phyloP scores from a whole-genome alignment of 352 stramenopile species.

The Phytopythium chamaehyphon region DNA sequence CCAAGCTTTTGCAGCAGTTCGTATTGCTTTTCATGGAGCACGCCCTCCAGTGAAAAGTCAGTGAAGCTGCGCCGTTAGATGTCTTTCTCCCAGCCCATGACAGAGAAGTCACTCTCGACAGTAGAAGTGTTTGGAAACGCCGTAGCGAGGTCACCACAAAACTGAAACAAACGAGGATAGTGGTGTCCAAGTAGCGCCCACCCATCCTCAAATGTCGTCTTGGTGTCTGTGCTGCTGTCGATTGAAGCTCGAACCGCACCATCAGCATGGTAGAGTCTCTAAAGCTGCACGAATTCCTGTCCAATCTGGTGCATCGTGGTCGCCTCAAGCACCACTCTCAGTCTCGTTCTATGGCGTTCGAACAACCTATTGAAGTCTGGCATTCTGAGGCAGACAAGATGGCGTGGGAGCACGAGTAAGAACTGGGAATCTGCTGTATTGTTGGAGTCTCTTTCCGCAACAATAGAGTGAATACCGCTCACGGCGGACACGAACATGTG shows the following conservation, averaged over 20 bases:
- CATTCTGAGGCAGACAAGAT: not conserved
- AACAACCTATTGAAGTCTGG: not conserved
- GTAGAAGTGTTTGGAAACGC: constrained; percentile 7
- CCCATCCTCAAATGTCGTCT: constrained; percentile 1
- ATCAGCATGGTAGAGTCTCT: not conserved
- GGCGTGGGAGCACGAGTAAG: no score
- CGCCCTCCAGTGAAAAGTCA: not conserved
- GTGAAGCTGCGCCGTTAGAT: not conserved
- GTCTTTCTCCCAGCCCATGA: constrained; percentile 8
- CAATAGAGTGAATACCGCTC: no score
- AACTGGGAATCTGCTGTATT: no score
- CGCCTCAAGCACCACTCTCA: no score
- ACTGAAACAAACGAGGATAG: not conserved
- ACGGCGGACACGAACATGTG: no score
- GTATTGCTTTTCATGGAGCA: not conserved
- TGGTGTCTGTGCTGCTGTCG: not conserved
- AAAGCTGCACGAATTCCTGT: not conserved
- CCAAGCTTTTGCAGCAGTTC: not conserved
- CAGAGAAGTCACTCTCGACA: constrained; percentile 9
- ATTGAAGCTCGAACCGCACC: not conserved
- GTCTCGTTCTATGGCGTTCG: no score
- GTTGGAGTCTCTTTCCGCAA: no score
- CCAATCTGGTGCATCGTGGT: not conserved
- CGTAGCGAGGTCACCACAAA: constrained; percentile 5
- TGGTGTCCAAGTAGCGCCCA: constrained; percentile 1